Evolutionary conservation across 192 early-diverging fungal genomes (phyloP).

Genomic region (Coemansia aciculifera): DNA sequence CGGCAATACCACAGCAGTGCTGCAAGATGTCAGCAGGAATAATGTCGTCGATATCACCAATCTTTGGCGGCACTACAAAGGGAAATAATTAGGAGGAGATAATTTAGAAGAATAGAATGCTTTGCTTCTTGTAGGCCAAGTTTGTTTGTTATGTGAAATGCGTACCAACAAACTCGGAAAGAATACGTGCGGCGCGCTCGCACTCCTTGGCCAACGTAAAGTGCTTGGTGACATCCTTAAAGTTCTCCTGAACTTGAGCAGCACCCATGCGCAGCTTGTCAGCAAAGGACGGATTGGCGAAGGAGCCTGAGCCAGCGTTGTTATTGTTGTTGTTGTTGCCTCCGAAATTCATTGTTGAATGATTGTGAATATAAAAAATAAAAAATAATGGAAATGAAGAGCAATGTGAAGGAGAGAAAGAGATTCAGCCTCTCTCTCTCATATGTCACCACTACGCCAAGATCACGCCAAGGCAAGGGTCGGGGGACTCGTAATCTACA

Average conservation of each 20-base stretch:
- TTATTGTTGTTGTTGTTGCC: slow-evolving; percentile 23
- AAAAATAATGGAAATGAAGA: neutral
- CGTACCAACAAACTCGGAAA: slow-evolving; percentile 41
- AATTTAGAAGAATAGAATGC: neutral
- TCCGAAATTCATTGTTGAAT: slow-evolving; percentile 38
- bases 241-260: slow-evolving; percentile 43
- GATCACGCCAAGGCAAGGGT: neutral
- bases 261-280: slow-evolving; percentile 56
- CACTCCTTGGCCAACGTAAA: slow-evolving; percentile 54
- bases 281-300: slow-evolving; percentile 41
- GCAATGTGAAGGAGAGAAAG: too few species aligned
- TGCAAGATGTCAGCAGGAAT: slow-evolving; percentile 66
- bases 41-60: slow-evolving; percentile 62
- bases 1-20: slow-evolving; percentile 87
- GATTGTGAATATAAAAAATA: neutral
- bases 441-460: too few species aligned
- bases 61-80: slow-evolving; percentile 40
- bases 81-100: neutral
- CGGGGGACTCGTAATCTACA: neutral
- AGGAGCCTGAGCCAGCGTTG: slow-evolving; percentile 18
- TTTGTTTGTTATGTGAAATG: neutral
- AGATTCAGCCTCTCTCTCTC: too few species aligned
- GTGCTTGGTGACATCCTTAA: slow-evolving; percentile 40
- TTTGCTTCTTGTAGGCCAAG: neutral
- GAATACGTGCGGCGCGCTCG: slow-evolving; percentile 50